Conservation (phyloP, 2,329 filamentous ascomycete species). For the Sporothrix mexicana region DNA sequence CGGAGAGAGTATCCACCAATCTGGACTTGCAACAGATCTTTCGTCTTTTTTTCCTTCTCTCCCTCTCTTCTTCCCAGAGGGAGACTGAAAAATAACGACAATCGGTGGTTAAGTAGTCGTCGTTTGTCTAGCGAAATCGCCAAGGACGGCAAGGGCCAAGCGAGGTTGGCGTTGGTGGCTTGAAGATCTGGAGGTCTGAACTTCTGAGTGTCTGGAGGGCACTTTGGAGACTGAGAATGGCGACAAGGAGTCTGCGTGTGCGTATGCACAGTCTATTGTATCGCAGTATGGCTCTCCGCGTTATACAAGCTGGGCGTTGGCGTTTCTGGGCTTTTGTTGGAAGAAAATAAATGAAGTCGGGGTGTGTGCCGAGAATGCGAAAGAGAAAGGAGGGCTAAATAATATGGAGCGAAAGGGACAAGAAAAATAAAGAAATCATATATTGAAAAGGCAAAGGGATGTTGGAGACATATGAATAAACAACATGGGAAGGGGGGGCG, state of each 20-base stretch:
- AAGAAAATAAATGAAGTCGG: constrained; percentile 10
- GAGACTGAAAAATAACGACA: constrained; percentile 6
- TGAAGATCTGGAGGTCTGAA: neutral
- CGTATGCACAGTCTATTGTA: neutral
- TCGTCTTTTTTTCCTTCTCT: neutral
- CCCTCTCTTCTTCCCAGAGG: neutral
- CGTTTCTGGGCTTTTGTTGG: too few species aligned
- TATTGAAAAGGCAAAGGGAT: too few species aligned
- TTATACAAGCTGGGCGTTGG: constrained; percentile 9
- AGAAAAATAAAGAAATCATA: too few species aligned
- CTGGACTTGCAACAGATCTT: neutral
- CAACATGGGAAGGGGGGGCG: neutral
- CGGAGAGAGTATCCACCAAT: constrained; percentile 10
- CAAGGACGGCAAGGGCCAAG: constrained; percentile 31
- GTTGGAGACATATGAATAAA: neutral
- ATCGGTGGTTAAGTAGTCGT: constrained; percentile 28
- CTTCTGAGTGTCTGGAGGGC: neutral
- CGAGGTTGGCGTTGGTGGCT: neutral
- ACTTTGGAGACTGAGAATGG: too few species aligned
- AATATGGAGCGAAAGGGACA: neutral
- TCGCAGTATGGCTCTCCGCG: neutral
- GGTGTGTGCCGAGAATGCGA: neutral
- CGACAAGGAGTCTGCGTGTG: neutral
- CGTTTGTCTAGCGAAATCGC: constrained; percentile 24
- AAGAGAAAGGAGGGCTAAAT: neutral